Evolutionary conservation across 495 filamentous ascomycete species (phyloP), one percentile per base, ranked within the genome.

Genomic region (Filosporella fistucella): DNA sequence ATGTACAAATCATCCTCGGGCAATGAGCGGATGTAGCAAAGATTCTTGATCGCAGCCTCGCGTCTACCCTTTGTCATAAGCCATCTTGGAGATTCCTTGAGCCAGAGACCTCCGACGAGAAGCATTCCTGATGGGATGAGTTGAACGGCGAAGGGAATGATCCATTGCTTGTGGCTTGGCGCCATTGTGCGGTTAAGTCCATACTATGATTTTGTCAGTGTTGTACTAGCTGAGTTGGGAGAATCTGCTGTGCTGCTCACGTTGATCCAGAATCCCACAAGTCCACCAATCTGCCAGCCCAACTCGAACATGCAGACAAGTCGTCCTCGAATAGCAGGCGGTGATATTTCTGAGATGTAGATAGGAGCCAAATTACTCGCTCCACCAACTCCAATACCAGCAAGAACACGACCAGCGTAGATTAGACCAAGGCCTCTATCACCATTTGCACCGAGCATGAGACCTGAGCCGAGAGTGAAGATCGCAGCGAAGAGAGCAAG

Each of bases 211-310:
- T 10, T 14, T 21, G 22, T 22, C 16, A 26, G 25, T 36, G 11
- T 20, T 39, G 57, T 40, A 60, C 18, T 25, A 45, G n/a, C n/a
- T n/a, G n/a, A n/a, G n/a, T n/a, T n/a, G n/a, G n/a, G n/a, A n/a
- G n/a, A 68, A 72, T 1, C 10, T 16, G 10, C 12, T 7, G 38
- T 20, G 14, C 17, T 9, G 26, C 42, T 40, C 29, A 52, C 49
- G 55, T 83, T 84, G 55, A 85, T 83, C 79, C 79, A 85, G 55
- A 86, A 88, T 3, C 84, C 84, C n/a, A 84, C 74, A 20, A 89
- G 64, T 12, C 82, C 82, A 37, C 83, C 84, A 55, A 84, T 70
- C 62, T 88, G 85, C 78, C 82, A 86, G 10, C 82, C 80, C 30
- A 86, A 64, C 62, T 88, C 83, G 56, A 84, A 89, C 21, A 89